These are phyloP conservation scores for Lecanicillium sp. DNA, from an alignment of 2,329 filamentous ascomycete genomes.

Conservation along the genomic window DNA sequence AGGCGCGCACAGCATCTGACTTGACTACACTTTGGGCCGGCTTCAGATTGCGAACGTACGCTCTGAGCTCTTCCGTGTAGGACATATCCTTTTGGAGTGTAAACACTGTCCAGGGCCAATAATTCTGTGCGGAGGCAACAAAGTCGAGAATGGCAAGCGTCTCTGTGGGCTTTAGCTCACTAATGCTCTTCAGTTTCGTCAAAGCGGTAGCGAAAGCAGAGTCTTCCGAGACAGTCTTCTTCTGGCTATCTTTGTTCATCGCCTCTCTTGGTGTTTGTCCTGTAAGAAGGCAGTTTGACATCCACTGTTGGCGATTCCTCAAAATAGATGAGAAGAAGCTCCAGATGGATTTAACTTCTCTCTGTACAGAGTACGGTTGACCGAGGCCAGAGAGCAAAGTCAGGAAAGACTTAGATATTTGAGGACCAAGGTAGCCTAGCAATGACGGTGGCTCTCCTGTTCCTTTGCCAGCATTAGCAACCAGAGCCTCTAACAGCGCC, in stretches of 20 bases:
- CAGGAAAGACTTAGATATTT: slow-evolving; percentile 78
- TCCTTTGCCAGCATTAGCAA: slow-evolving; percentile 59
- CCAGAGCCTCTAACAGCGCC: slow-evolving; percentile 63
- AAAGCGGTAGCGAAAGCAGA: slow-evolving; percentile 72
- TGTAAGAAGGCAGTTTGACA: slow-evolving; percentile 86
- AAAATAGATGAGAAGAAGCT: slow-evolving; percentile 79
- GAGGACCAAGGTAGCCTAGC: slow-evolving; percentile 79
- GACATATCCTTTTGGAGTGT: slow-evolving; percentile 64
- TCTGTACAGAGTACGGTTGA: slow-evolving; percentile 59
- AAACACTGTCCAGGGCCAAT: slow-evolving; percentile 91
- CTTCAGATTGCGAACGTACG: slow-evolving; percentile 56
- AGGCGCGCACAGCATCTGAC: slow-evolving; percentile 47
- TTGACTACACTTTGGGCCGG: slow-evolving; percentile 44
- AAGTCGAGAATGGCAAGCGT: slow-evolving; percentile 77
- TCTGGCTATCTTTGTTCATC: slow-evolving; percentile 48
- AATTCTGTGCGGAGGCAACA: slow-evolving; percentile 79
- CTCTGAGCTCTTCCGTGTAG: slow-evolving; percentile 65
- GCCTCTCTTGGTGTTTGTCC: slow-evolving; percentile 76
- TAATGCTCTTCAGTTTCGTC: slow-evolving; percentile 58
- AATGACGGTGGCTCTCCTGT: slow-evolving; percentile 81
- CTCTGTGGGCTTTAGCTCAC: slow-evolving; percentile 54
- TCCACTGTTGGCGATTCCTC: slow-evolving; percentile 88
- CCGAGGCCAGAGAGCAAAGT: slow-evolving; percentile 70
- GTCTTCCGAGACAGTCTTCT: slow-evolving; percentile 39
- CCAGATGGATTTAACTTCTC: slow-evolving; percentile 68